These are phyloP conservation scores for Elaeagnus macrophylla DNA, from an alignment of 306 rosid species.

Conservation along the genomic window DNA sequence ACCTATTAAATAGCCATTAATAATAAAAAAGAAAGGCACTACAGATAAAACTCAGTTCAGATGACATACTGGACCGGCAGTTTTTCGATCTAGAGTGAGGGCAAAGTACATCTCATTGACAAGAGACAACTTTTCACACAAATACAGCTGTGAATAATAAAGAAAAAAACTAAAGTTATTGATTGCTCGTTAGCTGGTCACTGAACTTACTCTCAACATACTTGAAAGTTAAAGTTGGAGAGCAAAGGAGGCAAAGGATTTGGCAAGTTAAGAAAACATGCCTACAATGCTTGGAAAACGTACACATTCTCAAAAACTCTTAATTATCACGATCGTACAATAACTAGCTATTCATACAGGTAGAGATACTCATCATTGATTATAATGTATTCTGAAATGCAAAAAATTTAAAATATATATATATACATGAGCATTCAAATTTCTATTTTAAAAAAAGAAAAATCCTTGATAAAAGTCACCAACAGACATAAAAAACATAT, in stretches of 20 bases:
- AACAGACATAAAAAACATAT: not conserved
- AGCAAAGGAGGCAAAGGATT: not conserved
- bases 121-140: constrained; percentile 80
- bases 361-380: not conserved
- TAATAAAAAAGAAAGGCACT: constrained; percentile 4
- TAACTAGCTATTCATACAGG: not conserved
- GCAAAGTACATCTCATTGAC: constrained; percentile 98
- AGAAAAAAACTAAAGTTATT: constrained; percentile 16
- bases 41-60: constrained; percentile 11
- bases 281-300: not conserved
- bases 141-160: constrained; percentile 55
- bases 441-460: too few species aligned
- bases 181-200: not conserved
- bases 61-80: constrained; percentile 89
- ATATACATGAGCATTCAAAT: too few species aligned
- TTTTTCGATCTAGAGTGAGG: constrained; percentile 80
- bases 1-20: too few species aligned
- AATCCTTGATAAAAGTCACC: too few species aligned
- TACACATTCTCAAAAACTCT: too few species aligned
- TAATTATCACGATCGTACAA: too few species aligned
- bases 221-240: not conserved
- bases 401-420: too few species aligned
- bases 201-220: not conserved
- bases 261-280: not conserved
- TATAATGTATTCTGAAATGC: too few species aligned